phyloP scores from a whole-genome alignment of 2,329 filamentous ascomycete genomes.

The Cyphellophora attinorum region DNA sequence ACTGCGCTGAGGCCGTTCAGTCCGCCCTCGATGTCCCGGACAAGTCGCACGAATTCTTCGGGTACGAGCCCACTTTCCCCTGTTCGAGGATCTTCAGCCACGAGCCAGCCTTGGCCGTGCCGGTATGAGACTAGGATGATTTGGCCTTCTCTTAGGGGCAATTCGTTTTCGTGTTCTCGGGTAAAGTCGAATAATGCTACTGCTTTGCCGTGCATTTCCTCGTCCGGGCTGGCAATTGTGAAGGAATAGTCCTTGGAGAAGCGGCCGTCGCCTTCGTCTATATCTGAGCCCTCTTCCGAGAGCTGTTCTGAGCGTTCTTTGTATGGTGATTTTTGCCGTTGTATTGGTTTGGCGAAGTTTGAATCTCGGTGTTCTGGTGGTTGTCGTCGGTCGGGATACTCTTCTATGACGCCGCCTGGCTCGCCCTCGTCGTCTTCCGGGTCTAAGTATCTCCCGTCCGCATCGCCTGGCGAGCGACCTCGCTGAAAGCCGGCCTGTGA shows the following conservation, averaged over 20 bases:
- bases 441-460: slow-evolving; percentile 57
- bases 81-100: slow-evolving; percentile 90
- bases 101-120: slow-evolving; percentile 93
- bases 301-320: slow-evolving; percentile 11
- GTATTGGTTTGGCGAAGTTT: slow-evolving; percentile 41
- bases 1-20: slow-evolving; percentile 63
- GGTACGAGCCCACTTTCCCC: slow-evolving; percentile 90
- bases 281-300: slow-evolving; percentile 45
- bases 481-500: slow-evolving; percentile 38
- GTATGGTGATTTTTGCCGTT: slow-evolving; percentile 16
- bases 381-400: slow-evolving; percentile 41
- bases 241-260: slow-evolving; percentile 92
- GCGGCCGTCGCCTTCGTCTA: slow-evolving; percentile 56
- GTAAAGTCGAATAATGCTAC: slow-evolving; percentile 93
- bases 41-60: slow-evolving; percentile 86
- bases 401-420: slow-evolving; percentile 66
- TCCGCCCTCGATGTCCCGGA: slow-evolving; percentile 88
- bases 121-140: slow-evolving; percentile 94
- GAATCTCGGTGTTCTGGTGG: slow-evolving; percentile 48
- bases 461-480: slow-evolving; percentile 37
- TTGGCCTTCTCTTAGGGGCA: slow-evolving; percentile 85
- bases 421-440: slow-evolving; percentile 57
- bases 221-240: slow-evolving; percentile 87
- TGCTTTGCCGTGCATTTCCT: slow-evolving; percentile 95
- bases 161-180: slow-evolving; percentile 91